A percentile compares a stretch with the other conserved stretches of the same genome.
phyloP scores from a whole-genome alignment of 495 filamentous ascomycete species.

The Rostrohypoxylon terebratum region DNA sequence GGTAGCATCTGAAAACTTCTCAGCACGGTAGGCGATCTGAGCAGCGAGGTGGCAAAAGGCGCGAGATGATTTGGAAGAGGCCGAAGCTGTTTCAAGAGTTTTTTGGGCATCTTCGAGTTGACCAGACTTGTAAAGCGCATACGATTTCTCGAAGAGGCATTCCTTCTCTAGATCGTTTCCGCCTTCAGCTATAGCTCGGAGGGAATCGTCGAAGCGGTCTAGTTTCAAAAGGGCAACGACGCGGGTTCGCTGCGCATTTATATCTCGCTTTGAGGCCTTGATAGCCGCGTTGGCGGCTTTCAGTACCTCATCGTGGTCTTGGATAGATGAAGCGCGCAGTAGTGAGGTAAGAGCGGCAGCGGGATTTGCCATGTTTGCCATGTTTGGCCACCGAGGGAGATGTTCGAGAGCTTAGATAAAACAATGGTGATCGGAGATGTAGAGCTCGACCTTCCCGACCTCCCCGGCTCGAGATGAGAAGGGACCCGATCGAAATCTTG shows the following conservation, averaged over 20 bases:
- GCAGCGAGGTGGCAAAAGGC: slow-evolving; percentile 86
- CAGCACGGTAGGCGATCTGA: slow-evolving; percentile 87
- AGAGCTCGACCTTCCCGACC: background rate
- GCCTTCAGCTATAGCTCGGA: slow-evolving; percentile 78
- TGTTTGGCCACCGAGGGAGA: background rate
- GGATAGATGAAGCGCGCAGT: slow-evolving; percentile 58
- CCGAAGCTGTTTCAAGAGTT: slow-evolving; percentile 60
- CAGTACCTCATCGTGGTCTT: slow-evolving; percentile 62
- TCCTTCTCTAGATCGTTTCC: slow-evolving; percentile 73
- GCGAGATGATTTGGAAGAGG: slow-evolving; percentile 54
- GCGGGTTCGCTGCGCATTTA: slow-evolving; percentile 79
- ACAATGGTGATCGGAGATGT: background rate
- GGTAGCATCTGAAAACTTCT: slow-evolving; percentile 80
- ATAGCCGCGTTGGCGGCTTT: slow-evolving; percentile 66
- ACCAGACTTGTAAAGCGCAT: slow-evolving; percentile 90
- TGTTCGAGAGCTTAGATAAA: background rate
- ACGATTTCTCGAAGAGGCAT: slow-evolving; percentile 84
- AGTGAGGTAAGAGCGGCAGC: slow-evolving; percentile 63
- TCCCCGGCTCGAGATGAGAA: background rate
- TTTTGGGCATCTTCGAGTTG: slow-evolving; percentile 76
- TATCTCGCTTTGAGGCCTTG: slow-evolving; percentile 77
- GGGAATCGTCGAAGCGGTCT: slow-evolving; percentile 91
- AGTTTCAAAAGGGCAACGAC: slow-evolving; percentile 90
- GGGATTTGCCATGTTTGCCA: slow-evolving; percentile 57
- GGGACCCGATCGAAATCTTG: background rate